Percentiles rank a stretch among this genome's conserved stretches.
Conservation (phyloP, 257 asterid species). For the Jaltomata sinuosa region DNA sequence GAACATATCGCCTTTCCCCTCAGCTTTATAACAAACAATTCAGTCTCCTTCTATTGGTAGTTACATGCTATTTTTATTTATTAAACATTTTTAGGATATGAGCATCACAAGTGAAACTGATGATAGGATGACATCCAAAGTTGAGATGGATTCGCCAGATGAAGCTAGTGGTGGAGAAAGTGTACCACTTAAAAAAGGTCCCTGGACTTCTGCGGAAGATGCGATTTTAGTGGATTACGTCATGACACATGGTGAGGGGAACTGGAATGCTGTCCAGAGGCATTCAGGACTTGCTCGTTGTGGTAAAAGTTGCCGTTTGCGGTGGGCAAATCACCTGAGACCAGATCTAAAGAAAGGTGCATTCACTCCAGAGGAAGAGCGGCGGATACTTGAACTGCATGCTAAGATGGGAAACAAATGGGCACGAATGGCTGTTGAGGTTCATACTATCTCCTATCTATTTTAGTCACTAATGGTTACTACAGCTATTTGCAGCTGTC, state of each 20-base stretch:
- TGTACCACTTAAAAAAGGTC: slow-evolving; percentile 47
- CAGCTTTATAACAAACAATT: background rate
- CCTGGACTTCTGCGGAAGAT: slow-evolving; percentile 57
- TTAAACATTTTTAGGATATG: slow-evolving; percentile 24
- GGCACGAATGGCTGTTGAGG: slow-evolving; percentile 66
- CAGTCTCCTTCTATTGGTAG: background rate
- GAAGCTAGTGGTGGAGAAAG: slow-evolving; percentile 33
- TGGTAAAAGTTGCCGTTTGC: slow-evolving; percentile 65
- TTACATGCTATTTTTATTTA: background rate
- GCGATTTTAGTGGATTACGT: slow-evolving; percentile 47
- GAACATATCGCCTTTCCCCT: background rate
- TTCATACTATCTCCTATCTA: slow-evolving; percentile 5
- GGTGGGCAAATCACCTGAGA: slow-evolving; percentile 69
- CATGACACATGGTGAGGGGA: slow-evolving; percentile 47
- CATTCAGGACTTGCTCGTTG: slow-evolving; percentile 55
- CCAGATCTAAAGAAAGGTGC: slow-evolving; percentile 58
- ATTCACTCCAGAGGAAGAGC: slow-evolving; percentile 47
- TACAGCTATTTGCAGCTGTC: too few species aligned
- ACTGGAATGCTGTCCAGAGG: slow-evolving; percentile 57
- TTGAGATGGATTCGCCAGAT: slow-evolving; percentile 28
- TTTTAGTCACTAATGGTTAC: too few species aligned
- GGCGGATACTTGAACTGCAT: slow-evolving; percentile 42
- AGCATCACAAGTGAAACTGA: slow-evolving; percentile 33
- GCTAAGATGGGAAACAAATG: slow-evolving; percentile 59
- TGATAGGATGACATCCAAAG: slow-evolving; percentile 22